Conservation (phyloP, 106 monocot genomes). For the Dioscorea zingiberensis region DNA sequence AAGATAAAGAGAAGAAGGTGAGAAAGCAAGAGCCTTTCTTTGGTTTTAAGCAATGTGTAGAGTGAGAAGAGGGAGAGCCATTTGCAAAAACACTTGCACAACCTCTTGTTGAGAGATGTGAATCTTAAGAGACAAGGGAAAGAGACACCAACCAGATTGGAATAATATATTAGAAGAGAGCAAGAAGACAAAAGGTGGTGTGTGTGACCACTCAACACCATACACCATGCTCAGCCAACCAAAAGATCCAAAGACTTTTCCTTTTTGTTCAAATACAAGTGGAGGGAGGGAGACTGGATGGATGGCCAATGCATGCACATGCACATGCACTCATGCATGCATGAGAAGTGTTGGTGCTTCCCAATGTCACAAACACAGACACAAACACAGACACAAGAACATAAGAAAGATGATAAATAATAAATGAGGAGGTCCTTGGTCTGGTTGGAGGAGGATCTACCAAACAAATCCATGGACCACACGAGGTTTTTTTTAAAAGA, state of each 20-base stretch:
- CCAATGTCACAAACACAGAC: no score
- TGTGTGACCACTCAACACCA: no score
- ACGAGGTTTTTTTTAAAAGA: neutral
- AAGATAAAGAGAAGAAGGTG: neutral
- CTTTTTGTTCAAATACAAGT: neutral
- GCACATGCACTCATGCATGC: neutral
- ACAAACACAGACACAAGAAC: no score
- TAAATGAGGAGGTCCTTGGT: neutral
- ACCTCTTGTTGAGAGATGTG: no score
- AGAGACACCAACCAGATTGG: no score
- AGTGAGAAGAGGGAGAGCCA: neutral
- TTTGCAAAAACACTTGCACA: no score
- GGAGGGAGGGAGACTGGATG: neutral
- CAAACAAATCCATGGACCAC: neutral
- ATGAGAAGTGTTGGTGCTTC: neutral
- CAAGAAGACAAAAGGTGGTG: no score
- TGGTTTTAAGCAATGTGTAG: neutral
- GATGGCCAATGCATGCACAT: neutral
- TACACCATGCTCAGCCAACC: no score
- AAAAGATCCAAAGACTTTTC: no score
- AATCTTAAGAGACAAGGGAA: no score
- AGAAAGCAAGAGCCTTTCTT: neutral
- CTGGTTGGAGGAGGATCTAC: neutral
- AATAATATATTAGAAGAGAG: no score
- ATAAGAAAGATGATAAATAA: no score